Conservation (phyloP, 345 rosid genomes). For the Crucihimalaya himalaica region DNA sequence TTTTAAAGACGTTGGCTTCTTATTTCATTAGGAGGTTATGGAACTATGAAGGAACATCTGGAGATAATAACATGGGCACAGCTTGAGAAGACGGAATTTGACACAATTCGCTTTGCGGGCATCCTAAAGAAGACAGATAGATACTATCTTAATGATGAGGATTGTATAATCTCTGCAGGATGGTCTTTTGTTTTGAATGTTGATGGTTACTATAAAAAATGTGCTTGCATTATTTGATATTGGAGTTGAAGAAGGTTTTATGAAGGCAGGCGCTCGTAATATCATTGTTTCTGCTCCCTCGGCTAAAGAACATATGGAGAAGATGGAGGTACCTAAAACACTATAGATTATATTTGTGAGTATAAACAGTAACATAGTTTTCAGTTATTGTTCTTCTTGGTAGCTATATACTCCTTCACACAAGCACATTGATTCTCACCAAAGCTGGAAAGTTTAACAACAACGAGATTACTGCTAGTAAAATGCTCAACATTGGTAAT, state of each 20-base stretch:
- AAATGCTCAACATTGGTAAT: neutral
- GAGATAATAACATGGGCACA: slow-evolving; percentile 99
- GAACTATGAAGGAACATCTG: slow-evolving; percentile 91
- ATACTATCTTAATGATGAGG: neutral
- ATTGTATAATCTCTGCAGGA: slow-evolving; percentile 48
- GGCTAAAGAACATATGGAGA: slow-evolving; percentile 74
- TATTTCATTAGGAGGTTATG: slow-evolving; percentile 77
- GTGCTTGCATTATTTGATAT: slow-evolving; percentile 83
- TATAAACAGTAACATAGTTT: neutral
- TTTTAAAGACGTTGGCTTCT: neutral
- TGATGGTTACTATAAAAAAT: slow-evolving; percentile 80
- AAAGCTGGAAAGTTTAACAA: slow-evolving; percentile 66
- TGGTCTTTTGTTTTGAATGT: slow-evolving; percentile 87
- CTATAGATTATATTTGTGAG: neutral
- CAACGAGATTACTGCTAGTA: neutral
- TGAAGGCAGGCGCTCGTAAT: slow-evolving; percentile 74
- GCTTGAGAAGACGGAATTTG: slow-evolving; percentile 83
- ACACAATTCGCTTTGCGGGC: neutral
- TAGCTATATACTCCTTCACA: slow-evolving; percentile 70
- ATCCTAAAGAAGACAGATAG: neutral
- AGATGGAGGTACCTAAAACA: slow-evolving; percentile 28
- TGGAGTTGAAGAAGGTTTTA: slow-evolving; percentile 90
- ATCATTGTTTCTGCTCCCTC: slow-evolving; percentile 82
- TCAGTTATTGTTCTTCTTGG: slow-evolving; percentile 12
- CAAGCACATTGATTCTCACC: slow-evolving; percentile 67